Base-by-base conservation (phyloP, 2,329 filamentous ascomycete species). In the Xylaria digitata region DNA sequence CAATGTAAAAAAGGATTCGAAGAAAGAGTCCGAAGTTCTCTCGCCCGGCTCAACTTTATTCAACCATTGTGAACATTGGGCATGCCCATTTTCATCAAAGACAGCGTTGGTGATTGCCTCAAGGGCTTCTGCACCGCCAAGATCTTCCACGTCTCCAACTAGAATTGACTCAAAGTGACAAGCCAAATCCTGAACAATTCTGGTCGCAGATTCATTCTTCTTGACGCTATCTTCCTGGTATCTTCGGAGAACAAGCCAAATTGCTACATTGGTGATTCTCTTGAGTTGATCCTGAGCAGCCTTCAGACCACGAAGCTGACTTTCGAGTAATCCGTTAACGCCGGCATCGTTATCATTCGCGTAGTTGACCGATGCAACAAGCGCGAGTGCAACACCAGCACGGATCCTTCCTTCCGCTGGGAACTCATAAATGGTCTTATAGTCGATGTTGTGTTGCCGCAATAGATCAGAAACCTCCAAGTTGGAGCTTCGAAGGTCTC, bases 401-500 rank as follows among this genome's bases (percentile, higher is more conserved):
- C 61, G 56, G 21, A 60, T 46, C n/a, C 34, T 64, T 37, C 49
- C 56, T 15, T 63, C 65, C 1, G 40, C 8, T 37, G 55, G 48
- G 21, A 53, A 55, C 15, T 60, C 53, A 11, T 4, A 21, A 34
- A 49, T 46, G 49, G 23, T 40, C 6, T 53, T 40, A 6, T 17
- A 30, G 13, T 62, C 45, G 7, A 66, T 26, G 11, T 52, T 56
- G 13, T 65, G 52, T 13, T 57, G 61, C 32, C 34, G 45, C 45
- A 68, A 26, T 11, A 66, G 19, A 11, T 50, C 53, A 26, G 76
- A 70, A 2, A 72, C 65, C 11, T 78, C 74, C 68, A 79, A 73
- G 19, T 74, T 67, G 2, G 71, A 73, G 26, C 71, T 69, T 13
- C 71, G 74, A 2, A 80, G 63, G 1, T 74, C 71, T 60, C 75